Evolutionary conservation across 2,329 filamentous ascomycete species (phyloP), one percentile per base, ranked within the genome.

Genomic region (Pseudogymnoascus sp.): DNA sequence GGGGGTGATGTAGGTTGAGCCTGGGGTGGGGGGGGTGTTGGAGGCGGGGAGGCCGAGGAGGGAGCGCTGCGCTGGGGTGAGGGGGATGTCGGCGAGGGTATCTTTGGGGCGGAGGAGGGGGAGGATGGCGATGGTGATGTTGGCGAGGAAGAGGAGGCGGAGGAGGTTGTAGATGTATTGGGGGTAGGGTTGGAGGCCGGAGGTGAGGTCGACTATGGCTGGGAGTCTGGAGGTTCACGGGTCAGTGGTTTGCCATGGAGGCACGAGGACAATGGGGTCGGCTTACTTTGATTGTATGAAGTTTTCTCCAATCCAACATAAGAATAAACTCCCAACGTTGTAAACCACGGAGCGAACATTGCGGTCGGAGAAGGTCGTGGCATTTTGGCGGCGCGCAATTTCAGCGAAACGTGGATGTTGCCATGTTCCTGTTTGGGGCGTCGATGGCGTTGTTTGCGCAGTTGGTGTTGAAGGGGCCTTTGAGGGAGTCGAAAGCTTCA

Each of bases 341-440:
- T 87, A 85, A 31, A 85, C 73, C 61, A 96, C 85, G 62, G 81
- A 83, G 65, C 81, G 83, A 60, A 95, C 77, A 68, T 96, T 93
- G 73, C 84, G 84, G 69, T 93, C 87, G 63, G 87, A 86, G 74
- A 97, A 96, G 59, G 82, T 89, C 13, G 87, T 86, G 19, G 87
- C 87, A 74, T 90, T 87, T 73, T 92, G 90, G 61, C 95, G 87
- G 67, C 84, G 83, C 15, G 89, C 86, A 73, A 99, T 96, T 76
- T 97, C 93, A 71, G 91, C 83, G 68, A 97, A 82, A 67, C 88
- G 87, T 35, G 95, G 95, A 75, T 99, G 95, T 72, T 87, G 85
- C 93, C 95, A 99, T 73, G 87, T 91, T 63, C 93, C 93, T 6
- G 90, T 71, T 8, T 66, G 64, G 19, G 72, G 72, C 33, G 69